A percentile compares a stretch with the other conserved stretches of the same genome.
Conservation (phyloP, 495 filamentous ascomycete species). For the Haplographium delicatum region DNA sequence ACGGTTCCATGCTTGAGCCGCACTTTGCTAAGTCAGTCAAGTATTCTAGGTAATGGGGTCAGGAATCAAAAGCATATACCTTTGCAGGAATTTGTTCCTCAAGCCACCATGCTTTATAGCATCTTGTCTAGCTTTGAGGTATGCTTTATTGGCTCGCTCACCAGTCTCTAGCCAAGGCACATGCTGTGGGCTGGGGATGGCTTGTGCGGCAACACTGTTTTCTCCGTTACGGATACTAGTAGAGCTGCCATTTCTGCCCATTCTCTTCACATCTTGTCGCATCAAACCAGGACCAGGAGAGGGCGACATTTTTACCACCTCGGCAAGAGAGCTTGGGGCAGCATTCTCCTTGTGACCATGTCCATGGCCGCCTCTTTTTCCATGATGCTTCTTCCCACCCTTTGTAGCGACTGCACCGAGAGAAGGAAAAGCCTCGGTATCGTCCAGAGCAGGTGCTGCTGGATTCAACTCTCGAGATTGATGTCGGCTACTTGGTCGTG, state of each 20-base stretch:
- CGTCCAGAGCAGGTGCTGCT: slow-evolving; percentile 75
- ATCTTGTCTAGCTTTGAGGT: slow-evolving; percentile 88
- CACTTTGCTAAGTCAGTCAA: slow-evolving; percentile 48
- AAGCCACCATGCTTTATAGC: slow-evolving; percentile 94
- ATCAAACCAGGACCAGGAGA: slow-evolving; percentile 54
- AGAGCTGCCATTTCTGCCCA: slow-evolving; percentile 47
- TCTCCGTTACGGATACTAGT: slow-evolving; percentile 58
- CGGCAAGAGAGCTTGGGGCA: slow-evolving; percentile 77
- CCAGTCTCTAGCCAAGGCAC: slow-evolving; percentile 98
- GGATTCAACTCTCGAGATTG: slow-evolving; percentile 58
- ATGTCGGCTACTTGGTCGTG: slow-evolving; percentile 74
- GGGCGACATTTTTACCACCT: slow-evolving; percentile 90
- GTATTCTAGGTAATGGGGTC: background rate
- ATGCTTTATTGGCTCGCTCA: slow-evolving; percentile 82
- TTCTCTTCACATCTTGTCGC: slow-evolving; percentile 45
- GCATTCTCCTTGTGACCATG: slow-evolving; percentile 68
- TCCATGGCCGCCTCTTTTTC: slow-evolving; percentile 73
- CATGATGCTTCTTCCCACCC: slow-evolving; percentile 81
- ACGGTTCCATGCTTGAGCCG: slow-evolving; percentile 99
- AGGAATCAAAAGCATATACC: slow-evolving; percentile 51
- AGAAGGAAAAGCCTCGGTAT: slow-evolving; percentile 92
- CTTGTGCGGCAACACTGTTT: slow-evolving; percentile 71
- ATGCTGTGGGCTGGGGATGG: slow-evolving; percentile 82
- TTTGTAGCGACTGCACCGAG: slow-evolving; percentile 78
- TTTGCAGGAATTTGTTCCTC: slow-evolving; percentile 95